Base-by-base conservation (phyloP, 306 rosid genomes). In the Quercus mongolica region DNA sequence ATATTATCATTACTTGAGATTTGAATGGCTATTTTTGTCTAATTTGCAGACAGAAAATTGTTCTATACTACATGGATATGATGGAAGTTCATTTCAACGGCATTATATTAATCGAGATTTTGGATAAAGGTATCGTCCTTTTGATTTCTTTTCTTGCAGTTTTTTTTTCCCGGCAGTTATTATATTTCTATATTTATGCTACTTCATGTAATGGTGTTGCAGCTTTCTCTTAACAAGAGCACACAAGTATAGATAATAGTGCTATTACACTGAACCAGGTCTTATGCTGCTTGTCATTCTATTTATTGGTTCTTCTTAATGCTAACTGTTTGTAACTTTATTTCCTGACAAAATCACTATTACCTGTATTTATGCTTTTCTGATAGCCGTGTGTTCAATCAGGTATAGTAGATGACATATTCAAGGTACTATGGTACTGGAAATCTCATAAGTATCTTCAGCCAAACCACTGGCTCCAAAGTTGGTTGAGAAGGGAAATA, bases 231-330 rank as follows among this genome's bases (percentile, higher is more conserved):
- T 91, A 71, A 85, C 99, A 46, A 90, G 81, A 80, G 91, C 84
- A 0, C 99, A 91, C 82, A 90, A 89, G 83, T 92, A 81, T 76
- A 91, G 99, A 82, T 91, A 91, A 75, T 97, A 92, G 73, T 91
- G 96, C 84, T 92, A 92, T 81, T 95, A 95, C 85, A 91, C 92
- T 23, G 94, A 92, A 74, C 91, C 89, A 91, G 99, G 99, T 94
- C 5, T 65, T 26, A 9, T 62, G 56, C 76, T 33, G 52, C 78
- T 73, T 73, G 68, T 70, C 18, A 7, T 75, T 81, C 14, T 18
- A 76, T 80, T 75, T 51, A 59, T 75, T 57, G 31, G 56, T 79
- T 67, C 57, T 72, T 83, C 80, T 71, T 61, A n/a, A 20, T 70
- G 46, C 71, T 19, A 41, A 56, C 25, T 71, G 46, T 33, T 33